Percentiles rank a stretch among this genome's conserved stretches.
Evolutionary conservation across 2,329 filamentous ascomycete species (phyloP).

Genomic region (Beauveria bassiana): DNA sequence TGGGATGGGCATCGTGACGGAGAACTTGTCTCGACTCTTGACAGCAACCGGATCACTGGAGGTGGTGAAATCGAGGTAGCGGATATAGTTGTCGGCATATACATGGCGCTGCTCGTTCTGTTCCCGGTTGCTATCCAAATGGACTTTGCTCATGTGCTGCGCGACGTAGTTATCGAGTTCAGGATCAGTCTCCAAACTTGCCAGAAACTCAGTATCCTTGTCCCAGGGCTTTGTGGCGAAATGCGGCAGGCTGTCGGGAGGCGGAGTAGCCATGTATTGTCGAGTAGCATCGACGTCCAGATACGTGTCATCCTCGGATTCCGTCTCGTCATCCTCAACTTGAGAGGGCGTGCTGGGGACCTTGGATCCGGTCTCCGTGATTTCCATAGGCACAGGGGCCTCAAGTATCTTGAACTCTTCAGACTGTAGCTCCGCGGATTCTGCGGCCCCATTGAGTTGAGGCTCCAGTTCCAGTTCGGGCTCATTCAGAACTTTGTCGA

Average conservation of each 20-base stretch:
- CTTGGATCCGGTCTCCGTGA: conserved; percentile 24
- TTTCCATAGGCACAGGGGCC: conserved; percentile 19
- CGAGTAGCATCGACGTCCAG: conserved; percentile 42
- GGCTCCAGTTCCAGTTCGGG: background rate
- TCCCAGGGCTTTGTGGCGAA: conserved; percentile 40
- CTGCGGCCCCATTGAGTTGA: background rate
- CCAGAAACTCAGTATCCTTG: conserved; percentile 37
- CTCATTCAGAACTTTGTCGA: background rate
- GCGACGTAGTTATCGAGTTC: conserved; percentile 39
- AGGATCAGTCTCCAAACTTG: conserved; percentile 32
- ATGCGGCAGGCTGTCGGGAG: conserved; percentile 44
- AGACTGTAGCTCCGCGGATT: background rate
- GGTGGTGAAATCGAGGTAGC: conserved; percentile 47
- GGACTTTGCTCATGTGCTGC: conserved; percentile 35
- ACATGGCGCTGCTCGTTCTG: conserved; percentile 32
- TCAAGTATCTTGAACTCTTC: background rate
- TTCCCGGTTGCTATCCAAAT: conserved; percentile 26
- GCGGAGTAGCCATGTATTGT: conserved; percentile 46
- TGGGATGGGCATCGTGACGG: conserved; percentile 28
- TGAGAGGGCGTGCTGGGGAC: conserved; percentile 41
- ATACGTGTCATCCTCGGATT: conserved; percentile 46
- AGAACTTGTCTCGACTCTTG: conserved; percentile 49
- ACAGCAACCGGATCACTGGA: conserved; percentile 47
- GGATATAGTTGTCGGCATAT: conserved; percentile 41
- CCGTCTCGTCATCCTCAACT: conserved; percentile 43